Evolutionary conservation across 495 filamentous ascomycete genomes (phyloP).

Genomic region (Neurospora sublineolata): DNA sequence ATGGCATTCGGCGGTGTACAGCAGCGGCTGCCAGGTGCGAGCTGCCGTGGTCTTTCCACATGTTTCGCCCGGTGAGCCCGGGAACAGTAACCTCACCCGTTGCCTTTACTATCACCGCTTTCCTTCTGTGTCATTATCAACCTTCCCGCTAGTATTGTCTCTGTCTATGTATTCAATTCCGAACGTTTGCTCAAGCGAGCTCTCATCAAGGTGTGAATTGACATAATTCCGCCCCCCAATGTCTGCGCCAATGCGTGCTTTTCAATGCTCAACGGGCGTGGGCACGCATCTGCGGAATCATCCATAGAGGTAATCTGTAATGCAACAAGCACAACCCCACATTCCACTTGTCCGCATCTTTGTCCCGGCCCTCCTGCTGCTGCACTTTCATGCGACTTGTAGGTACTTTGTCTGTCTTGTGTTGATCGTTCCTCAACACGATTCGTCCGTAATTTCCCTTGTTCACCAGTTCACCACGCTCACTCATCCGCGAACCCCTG

Average conservation of each 20-base stretch:
- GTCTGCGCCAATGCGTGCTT: neutral
- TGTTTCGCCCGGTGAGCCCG: neutral
- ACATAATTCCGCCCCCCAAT: neutral
- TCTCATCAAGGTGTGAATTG: neutral
- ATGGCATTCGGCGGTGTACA: neutral
- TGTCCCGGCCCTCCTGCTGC: neutral
- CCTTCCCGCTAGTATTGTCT: neutral
- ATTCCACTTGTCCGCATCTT: neutral
- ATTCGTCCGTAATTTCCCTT: neutral
- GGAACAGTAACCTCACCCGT: neutral
- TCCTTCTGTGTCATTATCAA: neutral
- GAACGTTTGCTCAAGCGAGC: neutral
- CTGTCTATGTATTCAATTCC: neutral
- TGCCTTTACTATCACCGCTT: neutral
- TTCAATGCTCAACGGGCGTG: neutral
- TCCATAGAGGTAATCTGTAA: neutral
- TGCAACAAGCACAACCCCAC: neutral
- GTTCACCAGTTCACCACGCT: neutral
- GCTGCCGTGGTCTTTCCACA: neutral
- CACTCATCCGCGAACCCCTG: neutral
- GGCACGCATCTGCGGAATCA: neutral
- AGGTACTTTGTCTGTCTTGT: neutral
- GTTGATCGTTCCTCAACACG: neutral
- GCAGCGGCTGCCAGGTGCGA: neutral
- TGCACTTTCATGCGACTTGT: neutral